Percentiles rank a stretch among this genome's conserved stretches.
Evolutionary conservation across 345 rosid genomes (phyloP).

Genomic region (Populus nigra): DNA sequence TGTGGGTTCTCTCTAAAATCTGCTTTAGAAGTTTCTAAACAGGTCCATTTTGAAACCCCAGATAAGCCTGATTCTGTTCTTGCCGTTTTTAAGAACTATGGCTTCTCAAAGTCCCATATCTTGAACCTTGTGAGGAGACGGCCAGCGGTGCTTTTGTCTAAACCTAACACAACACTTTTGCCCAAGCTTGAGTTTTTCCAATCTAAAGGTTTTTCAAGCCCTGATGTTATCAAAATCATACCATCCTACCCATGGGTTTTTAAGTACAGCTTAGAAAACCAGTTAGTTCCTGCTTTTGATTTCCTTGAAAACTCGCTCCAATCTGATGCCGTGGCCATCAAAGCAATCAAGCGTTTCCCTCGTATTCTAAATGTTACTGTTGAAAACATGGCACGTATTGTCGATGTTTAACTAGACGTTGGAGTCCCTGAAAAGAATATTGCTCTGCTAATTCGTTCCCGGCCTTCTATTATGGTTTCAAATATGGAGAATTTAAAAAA

Average conservation of each 20-base stretch:
- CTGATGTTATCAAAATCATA: constrained; percentile 11
- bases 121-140: neutral
- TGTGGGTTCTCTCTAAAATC: constrained; percentile 17
- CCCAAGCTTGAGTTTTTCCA: constrained; percentile 23
- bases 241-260: neutral
- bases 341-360: neutral
- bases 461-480: neutral
- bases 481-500: neutral
- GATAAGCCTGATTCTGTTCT: constrained; percentile 1
- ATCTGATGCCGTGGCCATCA: neutral
- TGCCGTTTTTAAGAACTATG: neutral
- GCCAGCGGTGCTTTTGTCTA: neutral
- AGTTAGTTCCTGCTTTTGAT: constrained; percentile 10
- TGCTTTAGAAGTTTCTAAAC: neutral
- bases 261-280: neutral
- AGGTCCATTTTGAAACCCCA: neutral
- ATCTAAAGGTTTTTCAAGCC: constrained; percentile 18
- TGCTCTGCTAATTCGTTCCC: neutral
- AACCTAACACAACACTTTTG: neutral
- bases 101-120: constrained; percentile 5
- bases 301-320: constrained; percentile 1
- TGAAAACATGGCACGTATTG: neutral
- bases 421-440: constrained; percentile 16
- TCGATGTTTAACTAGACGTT: neutral
- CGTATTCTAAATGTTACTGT: neutral